A percentile compares a stretch with the other conserved stretches of the same genome.
These are phyloP conservation scores for Comarum palustre DNA, from an alignment of 306 rosid species.

Conservation along the genomic window DNA sequence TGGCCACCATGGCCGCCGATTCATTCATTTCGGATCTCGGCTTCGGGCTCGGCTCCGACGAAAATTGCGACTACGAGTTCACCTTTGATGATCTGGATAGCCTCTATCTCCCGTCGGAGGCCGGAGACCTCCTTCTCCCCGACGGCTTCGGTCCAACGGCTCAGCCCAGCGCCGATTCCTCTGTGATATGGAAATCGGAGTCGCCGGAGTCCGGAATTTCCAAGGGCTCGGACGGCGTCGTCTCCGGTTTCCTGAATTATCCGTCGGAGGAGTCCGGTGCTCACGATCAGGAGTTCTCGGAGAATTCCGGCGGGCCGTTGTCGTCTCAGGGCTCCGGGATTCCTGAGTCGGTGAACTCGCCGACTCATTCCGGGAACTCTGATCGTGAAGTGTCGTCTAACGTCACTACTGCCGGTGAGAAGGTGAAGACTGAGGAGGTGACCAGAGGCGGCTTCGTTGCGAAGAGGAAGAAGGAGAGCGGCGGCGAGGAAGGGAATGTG, in stretches of 20 bases:
- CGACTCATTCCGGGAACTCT: slow-evolving; percentile 32
- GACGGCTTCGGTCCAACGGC: slow-evolving; percentile 33
- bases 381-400: slow-evolving; percentile 40
- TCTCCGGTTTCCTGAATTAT: slow-evolving; percentile 43
- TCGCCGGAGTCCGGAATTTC: slow-evolving; percentile 44
- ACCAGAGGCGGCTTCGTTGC: slow-evolving; percentile 43
- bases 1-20: neutral
- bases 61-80: slow-evolving; percentile 48
- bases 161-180: neutral
- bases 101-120: slow-evolving; percentile 50
- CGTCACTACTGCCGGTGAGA: slow-evolving; percentile 28
- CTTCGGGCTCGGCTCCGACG: slow-evolving; percentile 40
- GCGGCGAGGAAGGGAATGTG: slow-evolving; percentile 38
- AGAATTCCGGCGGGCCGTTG: slow-evolving; percentile 36
- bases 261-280: slow-evolving; percentile 32
- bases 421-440: slow-evolving; percentile 46
- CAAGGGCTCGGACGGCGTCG: slow-evolving; percentile 8
- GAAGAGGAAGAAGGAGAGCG: slow-evolving; percentile 70
- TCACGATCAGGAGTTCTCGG: slow-evolving; percentile 23
- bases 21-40: slow-evolving; percentile 49
- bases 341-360: slow-evolving; percentile 40
- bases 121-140: slow-evolving; percentile 52
- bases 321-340: slow-evolving; percentile 79
- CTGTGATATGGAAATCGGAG: slow-evolving; percentile 9
- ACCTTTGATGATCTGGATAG: slow-evolving; percentile 67